Evolutionary conservation across 176 grass and related monocot genomes (phyloP), one percentile per base, ranked within the genome.

Genomic region (Alloteropsis semialata): DNA sequence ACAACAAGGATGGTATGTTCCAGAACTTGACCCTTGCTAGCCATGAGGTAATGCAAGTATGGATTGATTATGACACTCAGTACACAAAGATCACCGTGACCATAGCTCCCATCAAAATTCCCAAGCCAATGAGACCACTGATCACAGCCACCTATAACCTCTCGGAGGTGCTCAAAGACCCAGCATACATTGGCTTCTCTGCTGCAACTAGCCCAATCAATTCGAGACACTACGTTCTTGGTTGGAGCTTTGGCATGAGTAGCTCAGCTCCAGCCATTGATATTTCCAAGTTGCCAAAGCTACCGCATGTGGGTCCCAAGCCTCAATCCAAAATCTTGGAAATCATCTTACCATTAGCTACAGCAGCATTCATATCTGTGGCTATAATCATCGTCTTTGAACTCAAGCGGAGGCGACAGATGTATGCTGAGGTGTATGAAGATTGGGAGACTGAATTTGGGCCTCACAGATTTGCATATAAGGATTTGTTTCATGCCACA

Each of bases 201-300:
- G 36, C 81, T 1, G 37, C 87, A 44, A 73, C 21, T 8, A 74
- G 55, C 39, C 6, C 14, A 16, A 16, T 55, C 1, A 17, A 21
- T 5, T 41, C 65, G 15, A 13, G 21, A 37, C 87, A 89, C 24
- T 85, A 65, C 1, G 28, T 89, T 12, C 71, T 89, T 6, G 88
- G 82, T 8, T 89, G 88, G 88, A 82, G 88, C 72, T 85, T 89
- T 3, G 32, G 22, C 32, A 55, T 81, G 49, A 70, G 77, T 5
- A 50, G 64, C 3, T 22, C 30, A 6, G 82, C 88, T 2, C 24
- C 17, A 65, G 10, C 14, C 3, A 74, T 89, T 28, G 41, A 77
- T 6, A 44, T 16, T 10, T 0, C 33, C 8, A 43, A 29, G 24
- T 63, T 84, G 0, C 79, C 79, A 8, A 50, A 41, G 27, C 28